phyloP scores from a whole-genome alignment of 2,329 filamentous ascomycete species.

The Colletotrichum spinosum region DNA sequence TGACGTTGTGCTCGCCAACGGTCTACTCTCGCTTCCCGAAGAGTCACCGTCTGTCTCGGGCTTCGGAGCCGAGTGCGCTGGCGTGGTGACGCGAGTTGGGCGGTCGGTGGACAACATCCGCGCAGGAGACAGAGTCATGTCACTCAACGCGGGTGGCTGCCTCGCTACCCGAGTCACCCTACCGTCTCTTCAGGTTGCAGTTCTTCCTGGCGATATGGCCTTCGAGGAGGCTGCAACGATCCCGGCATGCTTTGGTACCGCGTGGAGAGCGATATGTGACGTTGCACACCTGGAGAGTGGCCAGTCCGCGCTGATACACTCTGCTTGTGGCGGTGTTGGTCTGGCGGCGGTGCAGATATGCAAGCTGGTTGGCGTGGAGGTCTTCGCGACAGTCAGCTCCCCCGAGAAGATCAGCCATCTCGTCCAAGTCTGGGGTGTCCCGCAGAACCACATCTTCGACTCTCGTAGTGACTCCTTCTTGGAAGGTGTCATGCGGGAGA shows the following conservation, averaged over 20 bases:
- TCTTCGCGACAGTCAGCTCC: slow-evolving; percentile 51
- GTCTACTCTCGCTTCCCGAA: background rate
- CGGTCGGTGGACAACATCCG: slow-evolving; percentile 39
- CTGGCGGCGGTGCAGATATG: slow-evolving; percentile 11
- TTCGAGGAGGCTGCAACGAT: slow-evolving; percentile 45
- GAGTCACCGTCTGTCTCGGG: slow-evolving; percentile 1
- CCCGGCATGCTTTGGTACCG: slow-evolving; percentile 38
- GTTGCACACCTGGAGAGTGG: slow-evolving; percentile 11
- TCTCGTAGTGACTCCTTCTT: slow-evolving; percentile 46
- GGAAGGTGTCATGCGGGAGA: slow-evolving; percentile 43
- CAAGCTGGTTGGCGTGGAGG: slow-evolving; percentile 24
- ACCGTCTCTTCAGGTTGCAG: background rate
- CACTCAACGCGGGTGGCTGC: slow-evolving; percentile 17
- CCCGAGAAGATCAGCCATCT: slow-evolving; percentile 50
- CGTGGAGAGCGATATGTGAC: background rate
- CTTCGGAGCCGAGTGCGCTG: slow-evolving; percentile 40
- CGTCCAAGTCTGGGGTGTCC: slow-evolving; percentile 46
- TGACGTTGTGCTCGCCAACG: slow-evolving; percentile 32
- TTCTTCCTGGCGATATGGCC: background rate
- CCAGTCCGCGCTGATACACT: slow-evolving; percentile 39
- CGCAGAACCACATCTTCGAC: slow-evolving; percentile 48
- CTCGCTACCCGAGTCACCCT: background rate
- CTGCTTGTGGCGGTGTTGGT: slow-evolving; percentile 12
- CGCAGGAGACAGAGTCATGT: slow-evolving; percentile 44
- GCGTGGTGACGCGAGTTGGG: background rate